A percentile compares a stretch with the other conserved stretches of the same genome.
Conservation (phyloP, 345 rosid genomes). For the Balakata baccata region DNA sequence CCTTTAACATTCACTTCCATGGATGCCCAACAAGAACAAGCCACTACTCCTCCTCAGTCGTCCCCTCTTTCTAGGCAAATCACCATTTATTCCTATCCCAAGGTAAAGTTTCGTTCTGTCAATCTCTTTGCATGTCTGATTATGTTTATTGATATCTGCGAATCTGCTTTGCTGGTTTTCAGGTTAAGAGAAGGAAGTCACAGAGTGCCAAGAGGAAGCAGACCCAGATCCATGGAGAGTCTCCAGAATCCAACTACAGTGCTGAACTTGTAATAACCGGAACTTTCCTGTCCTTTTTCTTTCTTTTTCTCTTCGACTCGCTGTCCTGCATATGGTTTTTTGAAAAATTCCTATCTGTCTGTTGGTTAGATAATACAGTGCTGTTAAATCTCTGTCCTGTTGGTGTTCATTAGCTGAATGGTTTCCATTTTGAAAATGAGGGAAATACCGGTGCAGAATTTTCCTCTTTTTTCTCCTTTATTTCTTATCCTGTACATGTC, state of each 20-base stretch:
- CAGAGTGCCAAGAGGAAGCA: constrained; percentile 18
- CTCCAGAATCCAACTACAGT: constrained; percentile 21
- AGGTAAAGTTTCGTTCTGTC: constrained; percentile 11
- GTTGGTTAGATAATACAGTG: not conserved
- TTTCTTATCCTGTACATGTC: not conserved
- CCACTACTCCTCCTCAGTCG: constrained; percentile 7
- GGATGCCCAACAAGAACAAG: constrained; percentile 19
- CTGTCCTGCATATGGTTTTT: not conserved
- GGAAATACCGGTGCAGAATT: not conserved
- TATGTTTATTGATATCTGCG: constrained; percentile 9
- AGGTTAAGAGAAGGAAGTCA: constrained; percentile 25
- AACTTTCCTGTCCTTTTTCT: not conserved
- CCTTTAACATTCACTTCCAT: not conserved
- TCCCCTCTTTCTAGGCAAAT: constrained; percentile 12
- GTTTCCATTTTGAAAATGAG: constrained; percentile 1
- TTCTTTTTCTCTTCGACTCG: not conserved
- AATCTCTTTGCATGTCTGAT: constrained; percentile 10
- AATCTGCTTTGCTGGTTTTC: constrained; percentile 10
- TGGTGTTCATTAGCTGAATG: not conserved
- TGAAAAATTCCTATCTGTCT: not conserved
- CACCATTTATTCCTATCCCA: constrained; percentile 21
- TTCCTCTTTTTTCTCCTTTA: not conserved
- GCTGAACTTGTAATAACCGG: constrained; percentile 21
- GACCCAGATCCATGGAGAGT: constrained; percentile 28
- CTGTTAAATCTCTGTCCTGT: not conserved